Conservation (phyloP, 2,329 filamentous ascomycete genomes). For the Trichoderma atrobrunneum region DNA sequence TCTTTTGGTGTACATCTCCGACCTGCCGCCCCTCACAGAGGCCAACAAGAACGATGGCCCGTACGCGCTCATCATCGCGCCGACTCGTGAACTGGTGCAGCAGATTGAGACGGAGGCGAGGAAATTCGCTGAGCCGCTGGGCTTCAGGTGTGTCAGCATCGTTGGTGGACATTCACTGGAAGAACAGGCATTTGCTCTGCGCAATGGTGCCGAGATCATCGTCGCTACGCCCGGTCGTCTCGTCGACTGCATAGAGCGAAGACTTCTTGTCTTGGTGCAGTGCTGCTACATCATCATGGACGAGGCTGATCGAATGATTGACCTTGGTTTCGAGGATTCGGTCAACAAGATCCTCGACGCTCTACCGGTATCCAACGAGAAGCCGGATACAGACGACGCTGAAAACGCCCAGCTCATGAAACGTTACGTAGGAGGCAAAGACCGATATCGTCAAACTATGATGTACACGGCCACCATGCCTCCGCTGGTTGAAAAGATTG, state of each 20-base stretch:
- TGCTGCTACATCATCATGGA: constrained; percentile 99
- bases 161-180: constrained; percentile 97
- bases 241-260: constrained; percentile 92
- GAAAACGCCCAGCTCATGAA: constrained; percentile 86
- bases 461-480: constrained; percentile 99
- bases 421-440: constrained; percentile 68
- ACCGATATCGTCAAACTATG: constrained; percentile 95
- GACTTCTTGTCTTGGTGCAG: constrained; percentile 87
- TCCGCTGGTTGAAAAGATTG: constrained; percentile 84
- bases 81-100: constrained; percentile 94
- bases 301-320: constrained; percentile 98
- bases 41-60: constrained; percentile 90
- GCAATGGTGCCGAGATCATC: constrained; percentile 93
- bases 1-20: constrained; percentile 88
- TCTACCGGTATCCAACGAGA: constrained; percentile 87
- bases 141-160: constrained; percentile 93
- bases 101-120: constrained; percentile 93
- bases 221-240: constrained; percentile 98
- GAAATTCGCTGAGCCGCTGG: constrained; percentile 87
- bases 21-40: constrained; percentile 80
- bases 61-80: constrained; percentile 94
- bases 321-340: constrained; percentile 94
- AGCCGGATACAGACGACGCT: constrained; percentile 88
- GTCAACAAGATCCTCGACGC: constrained; percentile 97
- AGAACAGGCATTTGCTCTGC: constrained; percentile 85